Evolutionary conservation across 768 basidiomycete species (phyloP), one percentile per base, ranked within the genome.

Genomic region (Rhizopogon sp.): DNA sequence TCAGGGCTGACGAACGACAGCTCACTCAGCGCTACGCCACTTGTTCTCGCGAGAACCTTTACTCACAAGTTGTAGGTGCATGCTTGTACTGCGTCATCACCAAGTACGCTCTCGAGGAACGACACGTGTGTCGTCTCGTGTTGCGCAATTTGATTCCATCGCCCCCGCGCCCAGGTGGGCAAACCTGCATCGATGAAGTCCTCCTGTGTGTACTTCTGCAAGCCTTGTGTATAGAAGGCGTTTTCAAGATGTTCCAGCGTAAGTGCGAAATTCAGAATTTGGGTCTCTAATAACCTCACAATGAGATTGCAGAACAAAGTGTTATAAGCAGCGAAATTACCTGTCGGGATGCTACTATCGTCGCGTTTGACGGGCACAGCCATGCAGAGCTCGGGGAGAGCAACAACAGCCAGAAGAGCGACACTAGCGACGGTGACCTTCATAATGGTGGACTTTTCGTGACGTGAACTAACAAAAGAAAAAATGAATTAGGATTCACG

Each of bases 61-160:
- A 20, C 46, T 43, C 25, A 59, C 58, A 59, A 59, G 6, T 52
- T 49, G 51, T 59, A 59, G 16, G 35, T 53, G 52, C 58, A 59
- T 17, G 58, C 40, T 20, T 59, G 10, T 9, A 59, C 58, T 3
- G 58, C 58, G 25, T 57, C 50, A 37, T 47, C 37, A 9, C 57
- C 57, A 35, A 58, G 35, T 13, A 56, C 42, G 20, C 9, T 22
- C 8, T 50, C 35, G 3, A 79, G 78, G 75, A 62, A 77, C 28
- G 35, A 77, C 55, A 78, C 77, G 59, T 79, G 78, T 13, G 69
- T 58, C 20, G 67, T 62, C 59, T 79, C 78, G 59, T 79, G 78
- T 39, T 64, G 62, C 22, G 72, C 66, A 40, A 77, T 73, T 61
- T 77, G 66, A 35, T 61, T 51, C 52, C 62, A 58, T 20, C 72